Conservation (phyloP, 2,329 filamentous ascomycete genomes). For the Fusarium longipes region DNA sequence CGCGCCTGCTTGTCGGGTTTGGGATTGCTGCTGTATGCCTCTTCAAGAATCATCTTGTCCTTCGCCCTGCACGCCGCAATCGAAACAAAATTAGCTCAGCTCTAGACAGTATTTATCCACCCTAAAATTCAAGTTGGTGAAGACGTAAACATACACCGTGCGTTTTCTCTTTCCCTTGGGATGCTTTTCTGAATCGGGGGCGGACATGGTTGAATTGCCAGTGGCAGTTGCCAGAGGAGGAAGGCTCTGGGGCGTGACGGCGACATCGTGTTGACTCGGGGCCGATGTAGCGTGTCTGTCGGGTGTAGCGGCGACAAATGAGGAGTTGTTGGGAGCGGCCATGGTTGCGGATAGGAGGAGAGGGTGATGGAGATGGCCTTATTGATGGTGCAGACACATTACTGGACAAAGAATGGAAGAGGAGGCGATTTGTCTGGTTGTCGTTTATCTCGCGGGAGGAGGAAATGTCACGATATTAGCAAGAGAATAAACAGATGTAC, state of each 20-base stretch:
- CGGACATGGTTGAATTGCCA: slow-evolving; percentile 23
- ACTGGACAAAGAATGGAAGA: slow-evolving; percentile 39
- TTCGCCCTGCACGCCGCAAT: slow-evolving; percentile 70
- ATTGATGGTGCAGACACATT: slow-evolving; percentile 45
- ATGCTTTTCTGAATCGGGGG: slow-evolving; percentile 55
- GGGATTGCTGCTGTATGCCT: slow-evolving; percentile 84
- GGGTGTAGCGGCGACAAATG: slow-evolving; percentile 39
- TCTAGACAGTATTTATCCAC: neutral
- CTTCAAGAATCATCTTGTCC: slow-evolving; percentile 89
- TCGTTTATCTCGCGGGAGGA: slow-evolving; percentile 10
- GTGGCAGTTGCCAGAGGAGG: slow-evolving; percentile 39
- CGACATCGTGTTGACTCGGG: slow-evolving; percentile 41
- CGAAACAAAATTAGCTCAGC: slow-evolving; percentile 37
- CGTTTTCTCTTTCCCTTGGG: slow-evolving; percentile 72
- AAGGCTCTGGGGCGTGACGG: slow-evolving; percentile 38
- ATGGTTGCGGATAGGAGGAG: slow-evolving; percentile 43
- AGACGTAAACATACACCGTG: slow-evolving; percentile 62
- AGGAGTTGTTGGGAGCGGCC: slow-evolving; percentile 40
- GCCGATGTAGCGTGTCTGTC: slow-evolving; percentile 44
- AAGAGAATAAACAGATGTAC: slow-evolving; percentile 3
- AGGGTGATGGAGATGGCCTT: slow-evolving; percentile 42
- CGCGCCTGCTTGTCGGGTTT: slow-evolving; percentile 93
- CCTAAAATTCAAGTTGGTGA: neutral
- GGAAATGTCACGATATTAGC: slow-evolving; percentile 7
- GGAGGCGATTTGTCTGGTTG: slow-evolving; percentile 28